Evolutionary conservation across 371 early-diverging fungal genomes (phyloP), one percentile per base, ranked within the genome.

Genomic region (Rhizopus microsporus): DNA sequence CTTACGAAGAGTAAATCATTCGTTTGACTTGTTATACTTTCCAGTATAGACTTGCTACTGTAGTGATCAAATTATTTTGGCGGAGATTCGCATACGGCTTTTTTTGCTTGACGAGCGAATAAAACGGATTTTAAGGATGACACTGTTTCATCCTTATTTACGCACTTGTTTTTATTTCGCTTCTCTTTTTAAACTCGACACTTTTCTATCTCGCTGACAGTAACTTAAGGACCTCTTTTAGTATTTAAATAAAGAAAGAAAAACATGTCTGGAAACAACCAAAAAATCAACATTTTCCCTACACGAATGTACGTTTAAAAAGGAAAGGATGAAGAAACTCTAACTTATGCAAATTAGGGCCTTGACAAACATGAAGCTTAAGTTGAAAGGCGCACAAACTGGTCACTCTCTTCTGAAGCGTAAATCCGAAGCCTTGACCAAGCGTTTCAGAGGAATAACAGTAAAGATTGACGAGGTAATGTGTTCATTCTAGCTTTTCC

Each of bases 401-500:
- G 99, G 99, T 30, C 97, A 99, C 75, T 93, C 92, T 15, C 89
- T 99, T 52, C 80, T 98, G 53, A 98, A 97, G 78, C 85, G 98
- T 57, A 98, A 98, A 74, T 91, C 95, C 58, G 99, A 99, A 78
- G 99, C 99, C 0, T 79, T 99, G 49, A 94, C 98, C 8, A 88
- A 93, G 49, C 90, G 97, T 50, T 98, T 99, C 80, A 81, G 98
- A 57, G 89, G 88, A 17, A 96, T 99, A 60, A 88, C 97, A 32
- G 87, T 88, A 62, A 93, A 97, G 75, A 97, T 98, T 72, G 93
- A 94, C 64, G 95, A 96, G 68, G 88, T 85, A 75, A 51, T 23
- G 5, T 23, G 40, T 1, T 9, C 17, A 39, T n/a, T n/a, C 12
- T 31, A 16, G 13, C 12, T 9, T 33, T 8, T 49, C n/a, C 23